Base-by-base conservation (phyloP, 169 alveolate species). In the Cryptosporidium sp. region DNA sequence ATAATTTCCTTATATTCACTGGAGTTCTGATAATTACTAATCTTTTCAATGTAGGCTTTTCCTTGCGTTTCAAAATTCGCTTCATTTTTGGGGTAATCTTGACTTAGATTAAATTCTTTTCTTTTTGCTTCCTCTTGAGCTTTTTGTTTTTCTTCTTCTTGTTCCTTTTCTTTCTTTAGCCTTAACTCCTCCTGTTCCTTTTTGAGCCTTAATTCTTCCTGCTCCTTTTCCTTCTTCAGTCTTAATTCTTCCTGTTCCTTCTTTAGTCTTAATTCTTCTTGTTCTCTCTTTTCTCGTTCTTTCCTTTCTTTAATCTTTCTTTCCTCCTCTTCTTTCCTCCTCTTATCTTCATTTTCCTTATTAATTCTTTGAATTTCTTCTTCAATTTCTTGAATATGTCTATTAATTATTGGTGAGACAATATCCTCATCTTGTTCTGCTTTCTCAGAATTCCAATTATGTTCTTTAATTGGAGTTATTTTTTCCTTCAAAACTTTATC, bases 1-100 rank as follows among this genome's bases (percentile, higher is more conserved):
- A 45, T 37, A 21, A 80, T 80, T 23, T 80, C 89, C 68, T 45
- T 62, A 62, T 58, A 80, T 42, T 61, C 89, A 6, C 18, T 65
- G n/a, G 89, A 80, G 18, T 65, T 80, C 75, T 80, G 69, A 65
- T 61, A 80, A 61, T 51, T 37, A 9, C 21, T 26, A 12, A 65
- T 31, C 51, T 23, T 80, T 37, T 80, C 80, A 16, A 80, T 29
- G 29, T 26, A 61, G 21, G 8, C 42, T 26, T 33, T 39, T 18
- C 51, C 72, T 33, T 65, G 70, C 3, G 67, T 23, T 44, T 70
- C 48, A 29, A 45, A 45, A 9, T 8, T 45, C 7, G 2, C 37
- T 29, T 16, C 12, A n/a, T 67, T 33, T 37, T 7, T 21, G 26
- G 23, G 26, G 56, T n/a, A 26, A 16, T n/a, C 18, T 1, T 1